These are phyloP conservation scores for Sclerotinia subarctica DNA, from an alignment of 2,329 filamentous ascomycete species.

Conservation along the genomic window DNA sequence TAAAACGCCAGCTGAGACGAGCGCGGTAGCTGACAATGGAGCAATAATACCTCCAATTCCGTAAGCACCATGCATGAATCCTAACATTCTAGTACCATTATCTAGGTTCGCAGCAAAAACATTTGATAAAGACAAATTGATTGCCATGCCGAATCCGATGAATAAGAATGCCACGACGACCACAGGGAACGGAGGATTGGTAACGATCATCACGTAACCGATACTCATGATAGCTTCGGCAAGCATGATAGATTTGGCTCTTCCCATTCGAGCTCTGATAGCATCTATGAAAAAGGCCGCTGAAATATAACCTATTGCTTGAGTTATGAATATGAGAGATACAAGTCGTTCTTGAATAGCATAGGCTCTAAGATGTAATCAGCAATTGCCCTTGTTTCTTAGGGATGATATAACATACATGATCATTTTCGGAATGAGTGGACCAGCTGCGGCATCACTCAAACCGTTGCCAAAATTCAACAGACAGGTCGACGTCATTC, in stretches of 20 bases:
- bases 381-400: background rate
- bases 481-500: constrained; percentile 61
- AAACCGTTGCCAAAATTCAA: constrained; percentile 68
- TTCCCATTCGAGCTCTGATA: constrained; percentile 60
- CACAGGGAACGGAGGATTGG: constrained; percentile 65
- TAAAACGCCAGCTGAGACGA: constrained; percentile 57
- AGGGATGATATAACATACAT: constrained; percentile 40
- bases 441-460: constrained; percentile 72
- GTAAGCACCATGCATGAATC: constrained; percentile 64
- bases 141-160: constrained; percentile 56
- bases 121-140: constrained; percentile 57
- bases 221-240: constrained; percentile 54
- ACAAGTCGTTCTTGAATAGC: constrained; percentile 47
- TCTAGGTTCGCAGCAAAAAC: constrained; percentile 56
- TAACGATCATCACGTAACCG: constrained; percentile 64
- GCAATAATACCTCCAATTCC: constrained; percentile 62
- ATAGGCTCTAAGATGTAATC: background rate
- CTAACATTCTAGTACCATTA: constrained; percentile 54
- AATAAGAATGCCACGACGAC: constrained; percentile 68
- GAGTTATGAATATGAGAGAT: constrained; percentile 77
- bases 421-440: constrained; percentile 79
- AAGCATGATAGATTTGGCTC: constrained; percentile 60
- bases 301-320: constrained; percentile 71
- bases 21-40: constrained; percentile 70
- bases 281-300: constrained; percentile 67